Conservation (phyloP, 2,329 filamentous ascomycete species). For the Aspergillus sojae region DNA sequence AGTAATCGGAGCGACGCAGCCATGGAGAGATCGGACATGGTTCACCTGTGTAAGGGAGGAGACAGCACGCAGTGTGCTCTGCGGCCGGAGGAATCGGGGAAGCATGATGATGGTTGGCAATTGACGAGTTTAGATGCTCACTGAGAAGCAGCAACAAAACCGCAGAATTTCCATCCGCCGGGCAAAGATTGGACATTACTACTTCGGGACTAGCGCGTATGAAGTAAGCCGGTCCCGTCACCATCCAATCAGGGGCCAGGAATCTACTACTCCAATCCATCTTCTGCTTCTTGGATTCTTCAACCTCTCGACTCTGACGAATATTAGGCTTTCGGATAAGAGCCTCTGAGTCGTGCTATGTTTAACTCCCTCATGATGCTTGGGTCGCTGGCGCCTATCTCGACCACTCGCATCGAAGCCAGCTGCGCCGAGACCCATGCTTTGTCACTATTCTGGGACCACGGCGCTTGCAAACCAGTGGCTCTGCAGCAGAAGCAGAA, state of each 20-base stretch:
- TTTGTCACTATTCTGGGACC: conserved; percentile 29
- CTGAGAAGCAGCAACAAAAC: conserved; percentile 18
- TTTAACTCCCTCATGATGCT: background rate
- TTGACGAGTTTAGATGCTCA: conserved; percentile 20
- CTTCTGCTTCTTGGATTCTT: background rate
- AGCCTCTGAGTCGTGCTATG: background rate
- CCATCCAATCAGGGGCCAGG: conserved; percentile 26
- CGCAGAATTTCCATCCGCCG: conserved; percentile 42
- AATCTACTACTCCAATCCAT: conserved; percentile 19
- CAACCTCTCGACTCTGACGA: background rate
- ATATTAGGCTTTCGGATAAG: background rate
- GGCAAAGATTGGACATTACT: conserved; percentile 17
- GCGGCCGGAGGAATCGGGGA: conserved; percentile 47
- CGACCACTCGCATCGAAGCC: conserved; percentile 18
- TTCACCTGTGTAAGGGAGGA: conserved; percentile 41
- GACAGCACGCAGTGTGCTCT: conserved; percentile 46
- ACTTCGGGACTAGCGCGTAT: conserved; percentile 31
- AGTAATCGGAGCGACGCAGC: conserved; percentile 7
- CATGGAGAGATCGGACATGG: conserved; percentile 11
- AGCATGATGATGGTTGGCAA: conserved; percentile 41
- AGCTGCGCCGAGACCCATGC: conserved; percentile 27
- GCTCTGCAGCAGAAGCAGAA: conserved; percentile 23
- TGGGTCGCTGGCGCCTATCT: conserved; percentile 13
- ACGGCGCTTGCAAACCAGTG: conserved; percentile 33
- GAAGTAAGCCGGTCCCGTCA: conserved; percentile 25